Evolutionary conservation across 306 rosid species (phyloP), one percentile per base, ranked within the genome.

Genomic region (Neltuma alba): DNA sequence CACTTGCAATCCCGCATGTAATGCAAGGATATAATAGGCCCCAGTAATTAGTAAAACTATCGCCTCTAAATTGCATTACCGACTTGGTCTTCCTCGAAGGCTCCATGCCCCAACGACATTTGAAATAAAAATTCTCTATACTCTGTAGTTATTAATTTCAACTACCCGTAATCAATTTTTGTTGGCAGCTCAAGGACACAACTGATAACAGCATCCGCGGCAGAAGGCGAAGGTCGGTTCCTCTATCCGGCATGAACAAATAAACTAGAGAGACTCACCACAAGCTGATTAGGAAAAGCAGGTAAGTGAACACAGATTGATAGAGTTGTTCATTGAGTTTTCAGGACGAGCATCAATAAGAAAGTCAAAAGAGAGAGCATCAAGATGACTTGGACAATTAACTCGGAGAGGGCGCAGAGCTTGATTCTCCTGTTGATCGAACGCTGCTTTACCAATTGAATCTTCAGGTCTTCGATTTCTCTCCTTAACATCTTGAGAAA

Each of bases 381-480:
- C 80, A 87, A 21, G 55, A 84, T 21, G 18, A 88, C 47, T 81
- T 79, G 90, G 64, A 90, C 76, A 74, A 76, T 23, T 15, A 90
- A 48, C 77, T 88, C 93, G 20, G 70, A 0, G 15, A 83, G 48
- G 60, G 87, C 78, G 30, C 85, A 88, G 68, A 83, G 87, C 89
- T 80, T 90, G 36, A 90, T 77, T 84, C 81, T 81, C 79, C 70
- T 87, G 77, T n/a, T 88, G 75, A 52, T 84, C 74, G 41, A 67
- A 47, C 83, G 83, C 80, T 87, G 93, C 66, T 72, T 87, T 67
- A 63, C 71, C 77, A 92, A 64, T 61, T 80, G 74, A n/a, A 86
- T 50, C 84, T 86, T 87, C 78, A 92, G 73, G 75, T 87, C 86
- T 60, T 80, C 34, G 23, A 86, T 84, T 77, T 84, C 80, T 30